phyloP scores from a whole-genome alignment of 345 rosid genomes.

The Barbarea vulgaris region DNA sequence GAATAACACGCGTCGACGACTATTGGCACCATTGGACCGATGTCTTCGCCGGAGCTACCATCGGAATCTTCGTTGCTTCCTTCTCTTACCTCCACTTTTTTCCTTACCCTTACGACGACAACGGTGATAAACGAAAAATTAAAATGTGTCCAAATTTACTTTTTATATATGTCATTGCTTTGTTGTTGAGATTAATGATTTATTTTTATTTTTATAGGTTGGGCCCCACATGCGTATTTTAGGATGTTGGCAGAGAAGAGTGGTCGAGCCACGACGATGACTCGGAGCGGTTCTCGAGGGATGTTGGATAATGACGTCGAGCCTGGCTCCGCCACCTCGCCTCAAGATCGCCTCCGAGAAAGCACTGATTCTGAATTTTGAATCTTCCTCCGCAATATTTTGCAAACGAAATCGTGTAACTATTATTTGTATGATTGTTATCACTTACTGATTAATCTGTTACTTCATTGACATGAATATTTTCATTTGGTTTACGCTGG shows the following conservation, averaged over 20 bases:
- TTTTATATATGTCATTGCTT: neutral
- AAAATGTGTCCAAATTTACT: neutral
- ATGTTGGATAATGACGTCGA: conserved; percentile 34
- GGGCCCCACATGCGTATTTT: conserved; percentile 65
- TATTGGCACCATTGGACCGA: conserved; percentile 85
- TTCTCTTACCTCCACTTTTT: conserved; percentile 64
- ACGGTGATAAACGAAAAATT: conserved; percentile 41
- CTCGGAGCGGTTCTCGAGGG: conserved; percentile 29
- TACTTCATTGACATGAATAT: conserved; percentile 1
- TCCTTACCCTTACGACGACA: conserved; percentile 49
- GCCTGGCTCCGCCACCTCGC: conserved; percentile 14
- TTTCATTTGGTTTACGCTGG: neutral
- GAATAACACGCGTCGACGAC: conserved; percentile 63
- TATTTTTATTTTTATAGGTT: conserved; percentile 37
- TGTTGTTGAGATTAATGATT: neutral
- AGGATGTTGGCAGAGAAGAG: conserved; percentile 46
- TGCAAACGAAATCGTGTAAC: neutral
- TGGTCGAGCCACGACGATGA: conserved; percentile 21
- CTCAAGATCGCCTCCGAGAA: conserved; percentile 26
- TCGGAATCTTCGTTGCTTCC: conserved; percentile 51
- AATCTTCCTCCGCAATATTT: neutral
- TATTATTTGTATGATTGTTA: neutral
- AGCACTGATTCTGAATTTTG: conserved; percentile 33
- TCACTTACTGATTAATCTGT: neutral
- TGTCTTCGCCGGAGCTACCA: conserved; percentile 60